phyloP scores from a whole-genome alignment of 2,329 filamentous ascomycete species.

The Chaetomiaceae sp. region DNA sequence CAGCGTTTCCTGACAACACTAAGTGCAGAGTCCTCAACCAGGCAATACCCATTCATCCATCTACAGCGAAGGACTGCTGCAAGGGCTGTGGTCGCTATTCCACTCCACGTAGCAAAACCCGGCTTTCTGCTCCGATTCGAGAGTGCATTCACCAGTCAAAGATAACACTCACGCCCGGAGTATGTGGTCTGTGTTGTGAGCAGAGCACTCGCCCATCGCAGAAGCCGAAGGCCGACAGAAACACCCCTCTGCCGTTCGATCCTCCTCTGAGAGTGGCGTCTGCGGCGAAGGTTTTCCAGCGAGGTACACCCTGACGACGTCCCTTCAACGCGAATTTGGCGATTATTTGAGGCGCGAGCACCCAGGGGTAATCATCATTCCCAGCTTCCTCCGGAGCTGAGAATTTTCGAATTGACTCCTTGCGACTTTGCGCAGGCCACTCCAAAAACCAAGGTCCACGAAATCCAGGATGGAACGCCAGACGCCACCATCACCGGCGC shows the following conservation, averaged over 20 bases:
- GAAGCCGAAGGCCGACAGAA: background rate
- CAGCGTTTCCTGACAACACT: constrained; percentile 19
- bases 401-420: background rate
- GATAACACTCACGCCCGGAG: background rate
- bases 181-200: background rate
- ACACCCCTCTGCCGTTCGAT: background rate
- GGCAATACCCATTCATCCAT: background rate
- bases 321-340: background rate
- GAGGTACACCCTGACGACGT: background rate
- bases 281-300: background rate
- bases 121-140: constrained; percentile 10
- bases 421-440: background rate
- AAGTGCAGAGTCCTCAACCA: constrained; percentile 18
- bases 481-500: constrained; percentile 44
- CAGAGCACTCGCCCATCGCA: constrained; percentile 4
- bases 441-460: background rate
- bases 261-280: background rate
- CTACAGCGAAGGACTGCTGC: constrained; percentile 13
- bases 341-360: background rate
- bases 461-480: constrained; percentile 35
- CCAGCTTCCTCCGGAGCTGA: background rate
- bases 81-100: constrained; percentile 18
- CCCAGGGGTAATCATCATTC: background rate
- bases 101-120: constrained; percentile 8
- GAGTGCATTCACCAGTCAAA: constrained; percentile 12